Evolutionary conservation across 768 basidiomycete genomes (phyloP).

Genomic region (Cyclocybe cylindracea): DNA sequence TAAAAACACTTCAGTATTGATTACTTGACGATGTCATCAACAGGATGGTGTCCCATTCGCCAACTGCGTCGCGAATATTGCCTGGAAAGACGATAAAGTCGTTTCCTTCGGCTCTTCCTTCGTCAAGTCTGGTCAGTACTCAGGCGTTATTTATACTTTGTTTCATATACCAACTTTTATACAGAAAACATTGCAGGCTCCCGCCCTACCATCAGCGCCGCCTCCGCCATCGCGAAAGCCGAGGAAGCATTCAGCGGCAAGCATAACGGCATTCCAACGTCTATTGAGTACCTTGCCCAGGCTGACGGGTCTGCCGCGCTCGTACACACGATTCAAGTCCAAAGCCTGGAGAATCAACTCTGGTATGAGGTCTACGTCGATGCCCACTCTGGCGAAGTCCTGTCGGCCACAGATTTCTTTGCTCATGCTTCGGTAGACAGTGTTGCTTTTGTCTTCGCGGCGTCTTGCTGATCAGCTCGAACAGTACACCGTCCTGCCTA

Average conservation of each 20-base stretch:
- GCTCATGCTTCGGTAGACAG: constrained; percentile 32
- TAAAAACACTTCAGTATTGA: too few relatives aligned
- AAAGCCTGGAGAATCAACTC: constrained; percentile 28
- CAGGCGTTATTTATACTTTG: constrained; percentile 22
- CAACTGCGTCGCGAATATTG: constrained; percentile 33
- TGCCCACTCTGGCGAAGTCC: constrained; percentile 45
- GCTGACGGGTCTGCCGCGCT: constrained; percentile 38
- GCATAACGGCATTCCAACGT: not conserved
- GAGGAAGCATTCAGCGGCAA: constrained; percentile 54
- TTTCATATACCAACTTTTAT: constrained; percentile 15
- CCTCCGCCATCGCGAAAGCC: constrained; percentile 44
- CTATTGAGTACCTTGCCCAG: constrained; percentile 11
- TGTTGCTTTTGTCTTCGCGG: not conserved
- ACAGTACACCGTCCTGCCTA: constrained; percentile 47
- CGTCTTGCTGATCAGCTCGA: too few relatives aligned
- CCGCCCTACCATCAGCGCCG: constrained; percentile 15
- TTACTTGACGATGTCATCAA: not conserved
- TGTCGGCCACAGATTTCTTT: constrained; percentile 51
- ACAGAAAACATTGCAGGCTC: constrained; percentile 31
- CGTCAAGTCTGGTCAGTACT: constrained; percentile 20
- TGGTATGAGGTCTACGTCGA: constrained; percentile 64
- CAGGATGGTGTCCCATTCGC: constrained; percentile 18
- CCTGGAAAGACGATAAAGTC: constrained; percentile 28
- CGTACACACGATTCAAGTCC: constrained; percentile 37
- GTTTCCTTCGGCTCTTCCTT: constrained; percentile 34